Evolutionary conservation across 23 red algal species (phyloP).

Genomic region (Gracilaria caudata): DNA sequence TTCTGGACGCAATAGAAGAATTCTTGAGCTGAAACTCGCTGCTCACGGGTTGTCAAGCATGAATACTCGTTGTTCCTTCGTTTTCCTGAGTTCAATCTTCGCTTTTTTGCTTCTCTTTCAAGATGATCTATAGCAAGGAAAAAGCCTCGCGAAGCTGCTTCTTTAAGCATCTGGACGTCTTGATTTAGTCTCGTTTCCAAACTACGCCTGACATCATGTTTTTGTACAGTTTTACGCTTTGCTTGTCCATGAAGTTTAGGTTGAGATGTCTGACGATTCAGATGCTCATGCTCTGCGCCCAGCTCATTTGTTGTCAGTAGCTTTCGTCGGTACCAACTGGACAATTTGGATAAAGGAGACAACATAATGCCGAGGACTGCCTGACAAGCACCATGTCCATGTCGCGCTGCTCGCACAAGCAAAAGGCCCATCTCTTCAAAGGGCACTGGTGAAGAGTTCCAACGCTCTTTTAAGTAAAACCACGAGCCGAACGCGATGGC

Average conservation of each 20-base stretch:
- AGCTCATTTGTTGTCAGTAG: not conserved
- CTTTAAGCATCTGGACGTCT: slow-evolving; percentile 6
- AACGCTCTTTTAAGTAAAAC: slow-evolving; percentile 16
- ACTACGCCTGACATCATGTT: not conserved
- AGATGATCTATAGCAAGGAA: slow-evolving; percentile 33
- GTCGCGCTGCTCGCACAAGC: not conserved
- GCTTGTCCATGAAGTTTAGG: not conserved
- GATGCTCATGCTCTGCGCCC: not conserved
- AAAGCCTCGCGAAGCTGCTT: slow-evolving; percentile 4
- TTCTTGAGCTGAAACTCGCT: slow-evolving; percentile 24
- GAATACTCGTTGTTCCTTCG: not conserved
- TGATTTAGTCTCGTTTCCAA: not conserved
- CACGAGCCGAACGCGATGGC: slow-evolving; percentile 33
- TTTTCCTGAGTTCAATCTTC: not conserved
- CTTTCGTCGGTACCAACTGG: not conserved
- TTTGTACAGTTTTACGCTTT: not conserved
- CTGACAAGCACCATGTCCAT: slow-evolving; percentile 15
- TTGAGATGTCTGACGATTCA: not conserved
- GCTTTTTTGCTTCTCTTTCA: slow-evolving; percentile 1
- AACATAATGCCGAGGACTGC: slow-evolving; percentile 28
- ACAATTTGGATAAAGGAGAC: not conserved
- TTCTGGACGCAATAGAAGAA: slow-evolving; percentile 22
- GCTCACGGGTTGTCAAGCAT: not conserved
- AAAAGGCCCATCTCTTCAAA: slow-evolving; percentile 9
- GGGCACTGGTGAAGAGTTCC: slow-evolving; percentile 1